These are phyloP conservation scores for Acacia acuminata DNA, from an alignment of 306 rosid species.

Conservation along the genomic window DNA sequence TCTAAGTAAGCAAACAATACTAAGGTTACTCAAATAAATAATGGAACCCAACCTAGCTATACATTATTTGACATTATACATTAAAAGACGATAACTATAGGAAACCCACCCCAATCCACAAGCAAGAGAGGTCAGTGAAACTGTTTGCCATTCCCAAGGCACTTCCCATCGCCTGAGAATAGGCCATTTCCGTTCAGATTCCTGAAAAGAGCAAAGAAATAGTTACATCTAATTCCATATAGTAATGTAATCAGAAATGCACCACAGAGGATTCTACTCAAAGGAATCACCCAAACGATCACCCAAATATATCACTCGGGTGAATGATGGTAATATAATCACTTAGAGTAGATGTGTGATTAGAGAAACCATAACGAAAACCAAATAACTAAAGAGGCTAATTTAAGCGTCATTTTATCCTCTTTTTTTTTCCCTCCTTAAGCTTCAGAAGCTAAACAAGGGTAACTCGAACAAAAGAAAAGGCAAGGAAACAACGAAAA, in stretches of 20 bases:
- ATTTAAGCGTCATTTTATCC: neutral
- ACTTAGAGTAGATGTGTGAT: neutral
- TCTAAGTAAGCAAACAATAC: neutral
- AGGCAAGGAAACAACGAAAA: neutral
- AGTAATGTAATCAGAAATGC: constrained; percentile 20
- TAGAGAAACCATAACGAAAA: neutral
- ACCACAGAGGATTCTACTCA: neutral
- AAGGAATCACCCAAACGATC: neutral
- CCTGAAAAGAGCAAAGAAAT: constrained; percentile 49
- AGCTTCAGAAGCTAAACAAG: neutral
- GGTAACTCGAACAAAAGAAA: neutral
- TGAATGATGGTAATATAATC: neutral
- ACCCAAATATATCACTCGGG: neutral
- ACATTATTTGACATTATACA: constrained; percentile 14
- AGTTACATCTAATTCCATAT: neutral
- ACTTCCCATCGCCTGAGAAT: constrained; percentile 91
- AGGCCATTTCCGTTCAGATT: constrained; percentile 54
- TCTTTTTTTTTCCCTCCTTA: neutral
- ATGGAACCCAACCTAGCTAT: neutral
- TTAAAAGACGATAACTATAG: constrained; percentile 17
- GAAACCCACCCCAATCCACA: constrained; percentile 84
- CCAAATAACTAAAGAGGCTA: neutral
- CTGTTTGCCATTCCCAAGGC: constrained; percentile 98
- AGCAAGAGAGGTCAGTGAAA: constrained; percentile 79
- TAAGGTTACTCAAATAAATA: neutral